These are phyloP conservation scores for Coemansia sp. DNA, from an alignment of 192 early-diverging fungal genomes.

Conservation along the genomic window DNA sequence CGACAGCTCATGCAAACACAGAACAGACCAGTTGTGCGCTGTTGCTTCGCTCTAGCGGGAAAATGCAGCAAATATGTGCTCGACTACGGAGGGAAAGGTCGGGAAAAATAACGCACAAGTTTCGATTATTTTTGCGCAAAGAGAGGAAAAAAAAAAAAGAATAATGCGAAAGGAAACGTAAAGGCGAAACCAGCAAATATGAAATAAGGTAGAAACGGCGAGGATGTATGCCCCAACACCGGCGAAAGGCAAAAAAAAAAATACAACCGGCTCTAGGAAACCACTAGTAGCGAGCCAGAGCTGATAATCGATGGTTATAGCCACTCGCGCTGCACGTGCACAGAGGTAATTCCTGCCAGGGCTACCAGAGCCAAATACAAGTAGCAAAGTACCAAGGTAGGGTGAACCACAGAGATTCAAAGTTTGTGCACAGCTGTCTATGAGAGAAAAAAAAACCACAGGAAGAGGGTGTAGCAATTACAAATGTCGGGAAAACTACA, in stretches of 20 bases:
- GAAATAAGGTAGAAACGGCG: not conserved
- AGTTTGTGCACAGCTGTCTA: not conserved
- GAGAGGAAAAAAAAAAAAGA: not conserved
- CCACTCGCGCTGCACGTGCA: not conserved
- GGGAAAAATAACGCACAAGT: not conserved
- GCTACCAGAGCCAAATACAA: constrained; percentile 3
- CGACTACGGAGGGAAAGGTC: not conserved
- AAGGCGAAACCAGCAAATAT: not conserved
- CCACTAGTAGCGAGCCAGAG: not conserved
- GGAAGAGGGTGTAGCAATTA: not conserved
- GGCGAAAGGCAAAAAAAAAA: not conserved
- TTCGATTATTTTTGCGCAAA: too few relatives aligned
- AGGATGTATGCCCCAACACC: not conserved
- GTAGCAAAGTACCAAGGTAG: not conserved
- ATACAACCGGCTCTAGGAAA: not conserved
- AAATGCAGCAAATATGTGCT: not conserved
- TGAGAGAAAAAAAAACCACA: not conserved
- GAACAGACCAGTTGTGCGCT: not conserved
- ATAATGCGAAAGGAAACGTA: not conserved
- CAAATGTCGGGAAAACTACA: not conserved
- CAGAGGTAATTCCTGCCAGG: not conserved
- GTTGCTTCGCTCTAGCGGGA: not conserved
- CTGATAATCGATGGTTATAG: not conserved
- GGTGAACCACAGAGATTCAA: not conserved
- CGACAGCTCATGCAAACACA: not conserved